These are phyloP conservation scores for Schrenkiella parvula DNA, from an alignment of 345 rosid genomes.

Conservation along the genomic window DNA sequence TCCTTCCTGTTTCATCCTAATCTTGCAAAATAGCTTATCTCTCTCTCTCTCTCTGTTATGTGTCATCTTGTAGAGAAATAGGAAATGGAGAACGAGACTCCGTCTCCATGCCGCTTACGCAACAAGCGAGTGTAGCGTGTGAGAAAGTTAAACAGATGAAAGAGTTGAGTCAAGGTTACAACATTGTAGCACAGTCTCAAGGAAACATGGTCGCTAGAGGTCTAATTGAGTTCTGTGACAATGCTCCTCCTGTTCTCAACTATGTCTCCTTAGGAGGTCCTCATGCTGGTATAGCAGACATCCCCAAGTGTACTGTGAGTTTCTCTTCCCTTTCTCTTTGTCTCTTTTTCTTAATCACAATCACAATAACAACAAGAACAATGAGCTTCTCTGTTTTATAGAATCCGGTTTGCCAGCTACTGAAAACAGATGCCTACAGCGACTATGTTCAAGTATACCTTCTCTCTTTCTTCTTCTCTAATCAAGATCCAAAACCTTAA, in stretches of 20 bases:
- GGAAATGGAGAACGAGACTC: conserved; percentile 80
- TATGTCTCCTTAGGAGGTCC: conserved; percentile 84
- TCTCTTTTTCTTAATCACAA: background rate
- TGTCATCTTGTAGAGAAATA: conserved; percentile 54
- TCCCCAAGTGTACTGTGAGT: conserved; percentile 63
- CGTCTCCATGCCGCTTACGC: conserved; percentile 63
- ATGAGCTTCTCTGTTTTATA: background rate
- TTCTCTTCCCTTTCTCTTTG: background rate
- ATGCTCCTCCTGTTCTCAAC: conserved; percentile 71
- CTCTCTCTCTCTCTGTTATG: background rate
- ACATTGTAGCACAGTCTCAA: conserved; percentile 82
- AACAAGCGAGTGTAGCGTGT: conserved; percentile 26
- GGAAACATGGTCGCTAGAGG: conserved; percentile 87
- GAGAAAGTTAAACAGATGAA: conserved; percentile 62
- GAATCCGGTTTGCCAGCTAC: background rate
- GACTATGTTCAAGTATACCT: conserved; percentile 24
- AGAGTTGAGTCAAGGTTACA: conserved; percentile 66
- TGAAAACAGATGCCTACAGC: conserved; percentile 11
- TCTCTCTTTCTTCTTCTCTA: background rate
- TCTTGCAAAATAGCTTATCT: background rate
- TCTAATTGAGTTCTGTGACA: conserved; percentile 70
- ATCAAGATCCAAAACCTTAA: background rate
- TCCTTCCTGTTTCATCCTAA: conserved; percentile 3
- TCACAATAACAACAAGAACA: background rate
- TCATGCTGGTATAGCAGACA: conserved; percentile 85